Percentiles rank a stretch among this genome's conserved stretches.
These are phyloP conservation scores for Solanum sparsipilum DNA, from an alignment of 257 asterid species.

Conservation along the genomic window DNA sequence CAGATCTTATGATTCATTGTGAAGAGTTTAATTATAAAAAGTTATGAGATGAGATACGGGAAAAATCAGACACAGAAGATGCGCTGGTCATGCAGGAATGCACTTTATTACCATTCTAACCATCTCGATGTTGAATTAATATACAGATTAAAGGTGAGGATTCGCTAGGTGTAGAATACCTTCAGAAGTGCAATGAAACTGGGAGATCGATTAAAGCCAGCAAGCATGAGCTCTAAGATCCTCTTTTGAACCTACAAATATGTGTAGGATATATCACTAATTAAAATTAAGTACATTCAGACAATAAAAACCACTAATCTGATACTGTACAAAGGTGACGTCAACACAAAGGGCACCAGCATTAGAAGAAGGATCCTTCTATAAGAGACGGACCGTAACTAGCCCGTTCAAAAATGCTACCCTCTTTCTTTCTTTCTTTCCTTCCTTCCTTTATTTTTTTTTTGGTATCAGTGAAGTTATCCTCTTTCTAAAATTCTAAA, in stretches of 20 bases:
- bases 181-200: constrained; percentile 73
- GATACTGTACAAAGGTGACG: neutral
- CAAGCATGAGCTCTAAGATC: constrained; percentile 81
- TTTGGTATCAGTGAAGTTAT: neutral
- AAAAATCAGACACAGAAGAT: neutral
- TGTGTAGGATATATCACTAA: constrained; percentile 3
- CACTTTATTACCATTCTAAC: neutral
- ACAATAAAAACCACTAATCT: neutral
- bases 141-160: neutral
- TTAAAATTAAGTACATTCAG: neutral
- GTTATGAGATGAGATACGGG: neutral
- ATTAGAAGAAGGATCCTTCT: neutral
- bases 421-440: neutral
- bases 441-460: neutral
- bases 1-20: neutral
- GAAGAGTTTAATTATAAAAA: neutral
- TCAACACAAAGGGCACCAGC: neutral
- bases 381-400: neutral
- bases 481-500: neutral
- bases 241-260: constrained; percentile 66
- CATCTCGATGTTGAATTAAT: neutral
- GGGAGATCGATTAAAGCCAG: constrained; percentile 77
- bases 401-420: neutral
- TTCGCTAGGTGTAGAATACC: constrained; percentile 26
- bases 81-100: neutral